Evolutionary conservation across 139 green algal genomes (phyloP), one percentile per base, ranked within the genome.

Genomic region (Tetraselmis chui): DNA sequence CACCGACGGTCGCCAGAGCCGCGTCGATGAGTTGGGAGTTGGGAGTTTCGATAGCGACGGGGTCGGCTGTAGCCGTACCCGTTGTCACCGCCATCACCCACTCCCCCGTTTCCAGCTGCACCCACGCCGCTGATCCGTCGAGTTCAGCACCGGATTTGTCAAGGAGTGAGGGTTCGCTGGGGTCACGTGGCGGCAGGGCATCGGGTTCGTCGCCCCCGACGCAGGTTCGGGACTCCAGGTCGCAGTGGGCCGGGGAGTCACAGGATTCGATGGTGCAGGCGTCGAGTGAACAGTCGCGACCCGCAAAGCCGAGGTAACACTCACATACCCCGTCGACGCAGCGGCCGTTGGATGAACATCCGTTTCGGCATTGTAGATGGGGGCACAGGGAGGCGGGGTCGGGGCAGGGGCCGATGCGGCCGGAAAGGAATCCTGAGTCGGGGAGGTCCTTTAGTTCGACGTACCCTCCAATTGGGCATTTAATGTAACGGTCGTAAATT

Each of bases 391-490:
- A 59, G 0, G 45, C 59, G 30, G 86, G 76, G 30, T 82, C 31
- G 2, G 86, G 86, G 82, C 86, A 90, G 31, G 86, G 86, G 5
- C 86, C 86, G 2, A 90, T 86, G 59, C 59, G 45, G 74, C 86
- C 86, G 2, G 77, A 23, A 30, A 30, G 28, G 75, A 85, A 90
- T 59, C 84, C 75, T n/a, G 22, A 24, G 1, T 81, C 83, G 76
- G 87, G 32, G 58, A 78, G 76, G 59, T 78, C 28, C 0, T 84
- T 28, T 22, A 89, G 80, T 30, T 85, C 75, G 28, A 89, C 32
- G 18, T 67, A 80, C 1, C 76, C 2, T 26, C 84, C 84, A 1
- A 29, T 75, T 23, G 86, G 86, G 79, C 86, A 89, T 1, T 80
- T 77, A 0, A 88, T 59, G 11, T 78, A 59, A 24, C 59, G 77